Evolutionary conservation across 2,329 filamentous ascomycete genomes (phyloP).

Genomic region (Nemania abortiva): DNA sequence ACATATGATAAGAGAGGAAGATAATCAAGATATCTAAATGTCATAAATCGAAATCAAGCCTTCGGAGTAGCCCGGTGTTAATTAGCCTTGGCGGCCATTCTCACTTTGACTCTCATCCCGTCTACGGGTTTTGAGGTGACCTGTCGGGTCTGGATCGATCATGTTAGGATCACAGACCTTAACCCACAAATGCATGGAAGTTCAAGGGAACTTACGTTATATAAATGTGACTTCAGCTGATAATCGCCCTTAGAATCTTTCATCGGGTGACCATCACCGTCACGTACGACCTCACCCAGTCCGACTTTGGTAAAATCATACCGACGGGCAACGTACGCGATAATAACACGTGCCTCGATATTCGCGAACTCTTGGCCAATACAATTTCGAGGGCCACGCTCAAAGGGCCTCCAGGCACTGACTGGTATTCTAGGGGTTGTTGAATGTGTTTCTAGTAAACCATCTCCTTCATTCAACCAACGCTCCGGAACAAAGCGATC

Average conservation of each 20-base stretch:
- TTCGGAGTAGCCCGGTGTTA: too few relatives aligned
- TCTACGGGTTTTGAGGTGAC: too few relatives aligned
- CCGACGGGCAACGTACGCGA: conserved; percentile 25
- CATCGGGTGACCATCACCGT: conserved; percentile 1
- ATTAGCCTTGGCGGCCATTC: too few relatives aligned
- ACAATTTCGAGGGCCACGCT: conserved; percentile 28
- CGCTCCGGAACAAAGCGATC: conserved; percentile 57
- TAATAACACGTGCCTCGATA: conserved; percentile 26
- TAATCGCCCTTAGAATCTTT: conserved; percentile 1
- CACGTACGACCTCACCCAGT: conserved; percentile 8
- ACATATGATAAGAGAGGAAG: too few relatives aligned
- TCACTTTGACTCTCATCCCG: too few relatives aligned
- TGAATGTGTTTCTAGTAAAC: not conserved
- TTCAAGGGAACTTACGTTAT: not conserved
- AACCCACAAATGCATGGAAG: too few relatives aligned
- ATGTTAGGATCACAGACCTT: too few relatives aligned
- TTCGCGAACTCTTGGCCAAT: conserved; percentile 33
- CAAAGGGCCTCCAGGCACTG: conserved; percentile 57
- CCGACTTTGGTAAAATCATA: conserved; percentile 33
- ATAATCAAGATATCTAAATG: too few relatives aligned
- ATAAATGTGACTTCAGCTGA: conserved; percentile 11
- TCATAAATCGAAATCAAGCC: too few relatives aligned
- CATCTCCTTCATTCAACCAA: conserved; percentile 50
- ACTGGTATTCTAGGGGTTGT: conserved; percentile 40
- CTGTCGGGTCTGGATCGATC: too few relatives aligned